Percentiles rank a stretch among this genome's conserved stretches.
Conservation (phyloP, 2,329 filamentous ascomycete species). For the Sarocladium kiliense region DNA sequence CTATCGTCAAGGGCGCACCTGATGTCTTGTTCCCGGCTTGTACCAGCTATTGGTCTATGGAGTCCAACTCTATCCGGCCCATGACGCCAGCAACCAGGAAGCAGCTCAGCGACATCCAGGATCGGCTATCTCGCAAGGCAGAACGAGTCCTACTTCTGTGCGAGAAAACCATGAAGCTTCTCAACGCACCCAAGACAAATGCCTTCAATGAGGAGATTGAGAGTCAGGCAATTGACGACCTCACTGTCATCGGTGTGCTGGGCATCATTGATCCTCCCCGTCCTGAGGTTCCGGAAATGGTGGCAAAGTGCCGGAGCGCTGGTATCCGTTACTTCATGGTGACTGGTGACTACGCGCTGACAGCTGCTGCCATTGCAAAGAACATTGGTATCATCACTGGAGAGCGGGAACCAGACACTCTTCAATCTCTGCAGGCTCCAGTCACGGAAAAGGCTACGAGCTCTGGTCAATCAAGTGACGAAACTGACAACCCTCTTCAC, state of each 20-base stretch:
- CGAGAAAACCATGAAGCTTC: constrained; percentile 27
- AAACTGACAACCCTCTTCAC: constrained; percentile 16
- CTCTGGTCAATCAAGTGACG: constrained; percentile 14
- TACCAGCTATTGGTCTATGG: constrained; percentile 28
- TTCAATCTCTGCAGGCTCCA: constrained; percentile 19
- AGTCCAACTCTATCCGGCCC: constrained; percentile 24
- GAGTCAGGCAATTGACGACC: constrained; percentile 30
- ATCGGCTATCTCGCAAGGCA: constrained; percentile 33
- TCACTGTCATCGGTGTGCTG: constrained; percentile 47
- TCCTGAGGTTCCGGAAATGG: constrained; percentile 35
- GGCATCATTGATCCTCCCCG: constrained; percentile 44
- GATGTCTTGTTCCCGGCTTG: constrained; percentile 40
- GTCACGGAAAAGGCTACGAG: neutral
- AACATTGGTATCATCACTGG: constrained; percentile 59
- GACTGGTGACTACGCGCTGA: constrained; percentile 45
- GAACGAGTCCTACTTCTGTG: constrained; percentile 39
- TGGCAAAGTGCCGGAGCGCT: constrained; percentile 36
- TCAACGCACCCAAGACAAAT: constrained; percentile 30
- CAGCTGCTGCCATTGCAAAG: constrained; percentile 59
- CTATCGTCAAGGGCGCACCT: constrained; percentile 49
- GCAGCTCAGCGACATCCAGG: constrained; percentile 30
- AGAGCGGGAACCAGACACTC: constrained; percentile 36
- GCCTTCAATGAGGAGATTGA: constrained; percentile 46
- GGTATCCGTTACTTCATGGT: constrained; percentile 43
- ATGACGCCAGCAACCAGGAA: constrained; percentile 27